A percentile compares a stretch with the other conserved stretches of the same genome.
These are phyloP conservation scores for Gnomoniopsis sp. DNA, from an alignment of 2,329 filamentous ascomycete genomes.

Conservation along the genomic window DNA sequence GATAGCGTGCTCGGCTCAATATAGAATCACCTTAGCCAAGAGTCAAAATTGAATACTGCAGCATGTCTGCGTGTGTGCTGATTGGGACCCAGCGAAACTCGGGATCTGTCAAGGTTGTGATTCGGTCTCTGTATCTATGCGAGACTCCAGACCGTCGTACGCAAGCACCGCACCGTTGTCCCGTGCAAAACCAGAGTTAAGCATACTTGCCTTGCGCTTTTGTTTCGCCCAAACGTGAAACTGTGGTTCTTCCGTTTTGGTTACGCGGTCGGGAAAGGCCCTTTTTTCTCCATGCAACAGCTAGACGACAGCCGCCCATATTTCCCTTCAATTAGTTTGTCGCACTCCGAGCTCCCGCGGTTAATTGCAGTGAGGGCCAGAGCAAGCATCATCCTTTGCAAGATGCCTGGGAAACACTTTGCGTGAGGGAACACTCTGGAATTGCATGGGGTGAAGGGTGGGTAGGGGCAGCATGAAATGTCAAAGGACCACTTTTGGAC, in stretches of 20 bases:
- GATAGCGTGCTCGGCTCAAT: no score
- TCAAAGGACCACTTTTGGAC: not conserved
- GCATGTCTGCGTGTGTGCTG: no score
- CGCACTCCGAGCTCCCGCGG: conserved; percentile 3
- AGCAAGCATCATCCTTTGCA: conserved; percentile 15
- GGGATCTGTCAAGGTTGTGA: no score
- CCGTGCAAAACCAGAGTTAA: not conserved
- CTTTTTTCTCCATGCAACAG: not conserved
- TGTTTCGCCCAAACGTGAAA: conserved; percentile 14
- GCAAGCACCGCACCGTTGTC: not conserved
- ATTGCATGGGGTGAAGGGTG: not conserved
- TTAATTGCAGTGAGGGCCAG: not conserved
- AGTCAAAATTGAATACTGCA: no score
- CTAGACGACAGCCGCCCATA: not conserved
- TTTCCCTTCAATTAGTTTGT: not conserved
- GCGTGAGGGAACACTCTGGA: conserved; percentile 1
- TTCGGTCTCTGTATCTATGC: not conserved
- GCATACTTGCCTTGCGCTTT: not conserved
- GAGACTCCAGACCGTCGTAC: not conserved
- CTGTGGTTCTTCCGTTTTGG: not conserved
- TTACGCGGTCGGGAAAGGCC: conserved; percentile 5
- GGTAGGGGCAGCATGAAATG: not conserved
- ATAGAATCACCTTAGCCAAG: no score
- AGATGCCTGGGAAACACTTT: not conserved
- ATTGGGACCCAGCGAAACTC: no score